Base-by-base conservation (phyloP, 2,329 filamentous ascomycete species). In the Penicillium verrucosum region DNA sequence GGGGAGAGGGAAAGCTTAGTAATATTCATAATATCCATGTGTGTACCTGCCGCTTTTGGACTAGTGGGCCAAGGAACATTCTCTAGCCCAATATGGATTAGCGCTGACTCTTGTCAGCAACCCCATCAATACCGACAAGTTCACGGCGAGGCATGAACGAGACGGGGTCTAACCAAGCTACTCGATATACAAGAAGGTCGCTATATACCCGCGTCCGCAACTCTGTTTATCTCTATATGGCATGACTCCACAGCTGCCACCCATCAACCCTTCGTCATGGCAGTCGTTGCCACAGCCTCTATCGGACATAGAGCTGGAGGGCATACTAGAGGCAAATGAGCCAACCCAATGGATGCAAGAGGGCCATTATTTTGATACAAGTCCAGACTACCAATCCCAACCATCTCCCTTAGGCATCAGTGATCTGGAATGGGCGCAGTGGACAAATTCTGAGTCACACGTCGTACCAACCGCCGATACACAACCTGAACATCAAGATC, bases 341-440 rank as follows among this genome's bases (percentile, higher is more conserved):
- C 23, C 43, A 11, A 21, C 45, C 7, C 43, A 42, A 21, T 60
- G 58, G 60, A 23, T 48, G 18, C 29, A 46, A 41, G 50, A 58
- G 2, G 36, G 54, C 10, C n/a, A 30, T 36, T 30, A 11, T 9
- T 42, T 38, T 21, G 49, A 55, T 16, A 53, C 42, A 34, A 53
- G 25, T n/a, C 27, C 38, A 21, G 21, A 32, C 16, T 21, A 58
- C n/a, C 53, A 61, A 10, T 62, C 62, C 11, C 59, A 57, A n/a
- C 56, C 51, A 38, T 62, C 54, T 37, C 54, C 56, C 12, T 56
- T 58, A 2, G 59, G 58, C 10, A 40, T 53, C 7, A 32, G 42
- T 41, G 41, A 46, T 16, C 29, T 50, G 32, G 55, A 61, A 32
- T 60, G 59, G 56, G 29, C 54, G 23, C 54, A 58, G 21, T 61